Percentiles rank a stretch among this genome's conserved stretches.
Conservation (phyloP, 257 asterid genomes). For the Anisodus tanguticus region DNA sequence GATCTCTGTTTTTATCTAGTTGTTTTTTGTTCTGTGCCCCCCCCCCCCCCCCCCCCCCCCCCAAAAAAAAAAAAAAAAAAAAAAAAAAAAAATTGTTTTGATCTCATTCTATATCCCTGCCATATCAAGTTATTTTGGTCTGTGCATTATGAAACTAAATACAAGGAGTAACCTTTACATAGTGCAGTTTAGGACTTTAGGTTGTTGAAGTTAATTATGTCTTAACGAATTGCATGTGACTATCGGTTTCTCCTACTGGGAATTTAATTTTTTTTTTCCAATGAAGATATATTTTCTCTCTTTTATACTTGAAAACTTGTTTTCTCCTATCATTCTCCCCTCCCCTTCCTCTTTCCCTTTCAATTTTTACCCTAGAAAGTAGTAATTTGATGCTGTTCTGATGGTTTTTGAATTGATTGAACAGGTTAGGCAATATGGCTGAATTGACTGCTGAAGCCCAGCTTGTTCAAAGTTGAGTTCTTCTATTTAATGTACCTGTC, state of each 20-base stretch:
- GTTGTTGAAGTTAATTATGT: background rate
- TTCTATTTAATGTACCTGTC: background rate
- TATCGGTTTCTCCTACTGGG: background rate
- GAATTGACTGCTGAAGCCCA: conserved; percentile 29
- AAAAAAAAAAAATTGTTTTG: background rate
- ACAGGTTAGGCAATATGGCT: conserved; percentile 30
- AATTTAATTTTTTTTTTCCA: background rate
- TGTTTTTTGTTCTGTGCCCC: background rate
- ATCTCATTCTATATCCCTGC: background rate
- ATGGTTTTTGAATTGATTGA: background rate
- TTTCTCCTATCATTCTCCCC: background rate
- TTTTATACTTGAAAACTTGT: background rate
- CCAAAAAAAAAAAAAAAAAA: no score
- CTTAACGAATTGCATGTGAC: background rate
- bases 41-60: no score
- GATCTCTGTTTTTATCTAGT: background rate
- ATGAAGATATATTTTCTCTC: background rate
- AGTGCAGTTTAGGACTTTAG: background rate
- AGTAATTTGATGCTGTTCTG: background rate
- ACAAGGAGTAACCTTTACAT: background rate
- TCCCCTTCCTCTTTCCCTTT: background rate
- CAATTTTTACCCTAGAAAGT: background rate
- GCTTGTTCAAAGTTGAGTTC: conserved; percentile 30
- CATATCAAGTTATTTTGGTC: background rate
- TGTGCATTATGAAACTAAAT: background rate